These are phyloP conservation scores for Earliella scabrosa DNA, from an alignment of 1,284 basidiomycete genomes.

Conservation along the genomic window DNA sequence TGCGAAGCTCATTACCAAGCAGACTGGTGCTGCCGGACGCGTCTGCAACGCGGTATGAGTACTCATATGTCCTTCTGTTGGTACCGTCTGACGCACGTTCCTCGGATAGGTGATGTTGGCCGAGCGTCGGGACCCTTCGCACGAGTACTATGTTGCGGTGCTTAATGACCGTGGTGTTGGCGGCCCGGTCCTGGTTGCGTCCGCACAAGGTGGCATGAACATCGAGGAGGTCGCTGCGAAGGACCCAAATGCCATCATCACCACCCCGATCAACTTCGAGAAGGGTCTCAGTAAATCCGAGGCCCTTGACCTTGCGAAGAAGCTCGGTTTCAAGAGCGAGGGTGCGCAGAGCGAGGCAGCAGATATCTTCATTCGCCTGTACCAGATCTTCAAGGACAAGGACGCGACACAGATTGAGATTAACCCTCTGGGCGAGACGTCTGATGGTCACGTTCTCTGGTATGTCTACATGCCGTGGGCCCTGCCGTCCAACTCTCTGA, in stretches of 20 bases:
- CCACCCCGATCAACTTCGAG: conserved; percentile 89
- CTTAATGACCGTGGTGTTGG: conserved; percentile 94
- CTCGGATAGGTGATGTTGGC: conserved; percentile 92
- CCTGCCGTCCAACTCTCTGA: background rate
- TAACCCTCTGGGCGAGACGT: conserved; percentile 97
- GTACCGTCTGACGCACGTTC: background rate
- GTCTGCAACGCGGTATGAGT: conserved; percentile 89
- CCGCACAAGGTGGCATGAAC: conserved; percentile 95
- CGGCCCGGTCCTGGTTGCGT: conserved; percentile 93
- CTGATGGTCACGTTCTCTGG: conserved; percentile 95
- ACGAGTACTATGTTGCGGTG: conserved; percentile 98
- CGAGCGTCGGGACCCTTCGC: conserved; percentile 90
- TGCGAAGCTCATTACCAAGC: conserved; percentile 96
- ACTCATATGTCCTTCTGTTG: background rate
- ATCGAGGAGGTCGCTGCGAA: conserved; percentile 99
- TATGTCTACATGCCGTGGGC: conserved; percentile 35
- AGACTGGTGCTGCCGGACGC: conserved; percentile 93
- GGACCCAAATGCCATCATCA: conserved; percentile 95
- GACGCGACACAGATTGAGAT: conserved; percentile 99
- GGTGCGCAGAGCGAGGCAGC: conserved; percentile 84
- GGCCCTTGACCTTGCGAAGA: conserved; percentile 83
- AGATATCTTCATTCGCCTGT: conserved; percentile 93
- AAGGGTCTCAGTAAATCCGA: conserved; percentile 80
- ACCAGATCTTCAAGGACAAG: conserved; percentile 98
- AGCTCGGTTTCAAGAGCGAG: conserved; percentile 87